Evolutionary conservation across 1,284 basidiomycete genomes (phyloP).

Genomic region (Cryptococcus sp.): DNA sequence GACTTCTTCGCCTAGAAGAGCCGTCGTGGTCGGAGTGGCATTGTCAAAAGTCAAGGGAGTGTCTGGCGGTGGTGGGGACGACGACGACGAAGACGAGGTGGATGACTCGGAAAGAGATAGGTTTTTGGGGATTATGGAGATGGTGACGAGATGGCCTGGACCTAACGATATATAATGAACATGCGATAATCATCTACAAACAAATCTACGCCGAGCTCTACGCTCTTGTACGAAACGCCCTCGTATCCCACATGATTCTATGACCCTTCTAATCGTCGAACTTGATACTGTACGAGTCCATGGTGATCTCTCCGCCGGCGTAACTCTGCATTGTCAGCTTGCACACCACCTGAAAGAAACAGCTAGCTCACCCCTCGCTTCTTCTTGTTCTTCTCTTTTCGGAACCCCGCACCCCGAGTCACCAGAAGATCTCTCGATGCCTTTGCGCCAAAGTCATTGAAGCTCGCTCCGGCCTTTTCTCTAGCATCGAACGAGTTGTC

Average conservation of each 20-base stretch:
- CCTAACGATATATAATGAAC: slow-evolving; percentile 8
- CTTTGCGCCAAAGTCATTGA: slow-evolving; percentile 79
- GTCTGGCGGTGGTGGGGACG: slow-evolving; percentile 51
- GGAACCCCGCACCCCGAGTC: slow-evolving; percentile 87
- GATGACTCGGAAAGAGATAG: slow-evolving; percentile 51
- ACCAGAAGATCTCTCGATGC: slow-evolving; percentile 85
- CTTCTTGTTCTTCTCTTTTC: slow-evolving; percentile 99
- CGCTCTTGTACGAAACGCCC: background rate
- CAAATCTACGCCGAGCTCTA: too few species aligned
- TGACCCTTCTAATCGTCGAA: slow-evolving; percentile 51
- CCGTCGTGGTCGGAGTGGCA: slow-evolving; percentile 41
- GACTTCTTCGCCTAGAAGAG: slow-evolving; percentile 29
- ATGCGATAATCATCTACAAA: too few species aligned
- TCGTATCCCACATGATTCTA: too few species aligned
- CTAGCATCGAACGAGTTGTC: slow-evolving; percentile 81
- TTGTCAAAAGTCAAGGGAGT: slow-evolving; percentile 44
- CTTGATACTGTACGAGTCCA: slow-evolving; percentile 78
- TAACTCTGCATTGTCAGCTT: slow-evolving; percentile 54
- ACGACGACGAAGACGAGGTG: slow-evolving; percentile 10
- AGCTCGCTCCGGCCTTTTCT: slow-evolving; percentile 53
- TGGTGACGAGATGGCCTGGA: slow-evolving; percentile 53
- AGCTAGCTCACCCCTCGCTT: slow-evolving; percentile 62
- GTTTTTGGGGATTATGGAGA: slow-evolving; percentile 63
- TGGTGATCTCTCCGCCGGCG: slow-evolving; percentile 84
- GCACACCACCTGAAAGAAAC: background rate